Evolutionary conservation across 768 basidiomycete genomes (phyloP).

Genomic region (Amanita pseudoporphyria): DNA sequence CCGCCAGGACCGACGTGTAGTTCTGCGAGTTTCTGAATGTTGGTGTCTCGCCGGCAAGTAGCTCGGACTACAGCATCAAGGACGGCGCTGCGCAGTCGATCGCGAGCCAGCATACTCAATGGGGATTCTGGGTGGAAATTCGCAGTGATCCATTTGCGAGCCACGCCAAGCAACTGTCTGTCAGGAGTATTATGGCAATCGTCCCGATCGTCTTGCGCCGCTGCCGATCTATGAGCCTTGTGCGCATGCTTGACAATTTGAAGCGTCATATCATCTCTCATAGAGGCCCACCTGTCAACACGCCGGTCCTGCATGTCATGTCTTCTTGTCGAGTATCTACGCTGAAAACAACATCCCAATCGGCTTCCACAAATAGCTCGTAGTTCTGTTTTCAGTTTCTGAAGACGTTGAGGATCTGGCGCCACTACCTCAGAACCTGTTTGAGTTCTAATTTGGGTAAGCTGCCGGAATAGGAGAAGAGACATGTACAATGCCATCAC

Average conservation of each 20-base stretch:
- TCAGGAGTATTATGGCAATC: slow-evolving; percentile 28
- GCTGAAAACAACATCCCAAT: slow-evolving; percentile 50
- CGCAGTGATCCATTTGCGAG: slow-evolving; percentile 62
- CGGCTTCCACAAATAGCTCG: slow-evolving; percentile 57
- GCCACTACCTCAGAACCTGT: slow-evolving; percentile 17
- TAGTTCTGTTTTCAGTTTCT: slow-evolving; percentile 64
- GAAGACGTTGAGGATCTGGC: slow-evolving; percentile 27
- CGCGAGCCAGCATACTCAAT: slow-evolving; percentile 50
- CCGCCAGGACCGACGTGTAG: neutral
- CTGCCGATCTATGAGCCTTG: slow-evolving; percentile 24
- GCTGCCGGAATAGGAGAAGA: slow-evolving; percentile 70
- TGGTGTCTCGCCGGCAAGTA: slow-evolving; percentile 34
- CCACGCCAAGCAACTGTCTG: slow-evolving; percentile 43
- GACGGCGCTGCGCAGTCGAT: slow-evolving; percentile 54
- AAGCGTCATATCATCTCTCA: slow-evolving; percentile 59
- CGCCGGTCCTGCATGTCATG: slow-evolving; percentile 23
- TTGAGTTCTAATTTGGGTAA: slow-evolving; percentile 35
- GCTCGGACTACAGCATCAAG: slow-evolving; percentile 48
- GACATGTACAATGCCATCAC: slow-evolving; percentile 72
- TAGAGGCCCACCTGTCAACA: slow-evolving; percentile 39
- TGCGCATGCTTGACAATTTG: slow-evolving; percentile 68
- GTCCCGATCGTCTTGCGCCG: neutral
- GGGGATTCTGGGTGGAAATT: slow-evolving; percentile 55
- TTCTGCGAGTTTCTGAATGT: slow-evolving; percentile 19
- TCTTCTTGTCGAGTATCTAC: slow-evolving; percentile 16